Evolutionary conservation across 345 rosid genomes (phyloP).

Genomic region (Salix dunnii): DNA sequence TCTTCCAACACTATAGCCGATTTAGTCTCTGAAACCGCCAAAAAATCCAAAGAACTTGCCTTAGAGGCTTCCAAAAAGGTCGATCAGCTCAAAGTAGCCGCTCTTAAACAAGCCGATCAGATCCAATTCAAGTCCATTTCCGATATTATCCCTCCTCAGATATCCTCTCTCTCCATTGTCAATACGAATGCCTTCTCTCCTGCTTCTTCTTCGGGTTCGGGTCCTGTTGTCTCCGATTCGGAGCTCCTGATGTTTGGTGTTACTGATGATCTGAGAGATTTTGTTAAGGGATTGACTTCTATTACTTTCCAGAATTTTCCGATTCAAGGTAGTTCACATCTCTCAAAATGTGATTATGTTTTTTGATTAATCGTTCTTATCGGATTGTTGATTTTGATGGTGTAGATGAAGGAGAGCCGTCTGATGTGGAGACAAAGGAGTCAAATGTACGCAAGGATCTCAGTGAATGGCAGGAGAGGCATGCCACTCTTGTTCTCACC

Average conservation of each 20-base stretch:
- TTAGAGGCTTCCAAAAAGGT: conserved; percentile 86
- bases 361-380: background rate
- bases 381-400: conserved; percentile 4
- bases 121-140: conserved; percentile 73
- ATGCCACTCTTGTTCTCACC: conserved; percentile 85
- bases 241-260: conserved; percentile 70
- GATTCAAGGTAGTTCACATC: conserved; percentile 41
- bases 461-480: conserved; percentile 92
- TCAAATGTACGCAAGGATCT: conserved; percentile 90
- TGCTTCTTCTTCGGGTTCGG: conserved; percentile 33
- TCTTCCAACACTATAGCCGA: conserved; percentile 57
- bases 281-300: conserved; percentile 73
- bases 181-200: background rate
- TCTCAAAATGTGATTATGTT: background rate
- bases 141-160: conserved; percentile 63
- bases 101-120: conserved; percentile 88
- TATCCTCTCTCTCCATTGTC: conserved; percentile 45
- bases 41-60: conserved; percentile 85
- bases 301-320: conserved; percentile 83
- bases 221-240: conserved; percentile 33
- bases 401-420: conserved; percentile 46
- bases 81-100: conserved; percentile 62
- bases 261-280: conserved; percentile 79
- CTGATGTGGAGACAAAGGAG: conserved; percentile 35
- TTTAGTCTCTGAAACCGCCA: conserved; percentile 82